Evolutionary conservation across 306 rosid species (phyloP).

Genomic region (Lotus japonicus): DNA sequence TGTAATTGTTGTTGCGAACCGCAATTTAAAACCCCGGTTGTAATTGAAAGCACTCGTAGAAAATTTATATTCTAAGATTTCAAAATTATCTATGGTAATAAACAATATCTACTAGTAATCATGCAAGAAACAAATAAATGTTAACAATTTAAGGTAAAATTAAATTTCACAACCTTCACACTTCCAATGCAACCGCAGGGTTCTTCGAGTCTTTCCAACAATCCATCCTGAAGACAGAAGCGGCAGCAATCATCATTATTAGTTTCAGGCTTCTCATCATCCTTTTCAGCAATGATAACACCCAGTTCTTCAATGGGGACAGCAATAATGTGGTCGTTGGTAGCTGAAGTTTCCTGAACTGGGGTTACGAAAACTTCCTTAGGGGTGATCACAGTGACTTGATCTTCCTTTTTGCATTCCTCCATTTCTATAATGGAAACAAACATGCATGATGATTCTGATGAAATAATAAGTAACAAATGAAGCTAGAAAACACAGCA

Average conservation of each 20-base stretch:
- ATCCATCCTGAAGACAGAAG: constrained; percentile 29
- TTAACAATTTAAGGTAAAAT: background rate
- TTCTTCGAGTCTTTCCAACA: constrained; percentile 11
- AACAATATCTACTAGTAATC: no score
- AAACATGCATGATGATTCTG: no score
- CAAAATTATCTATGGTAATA: no score
- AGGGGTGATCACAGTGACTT: background rate
- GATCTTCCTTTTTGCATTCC: background rate
- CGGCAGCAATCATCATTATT: background rate
- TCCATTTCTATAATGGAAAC: background rate
- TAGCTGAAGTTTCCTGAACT: no score
- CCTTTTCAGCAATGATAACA: background rate
- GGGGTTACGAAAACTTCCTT: background rate
- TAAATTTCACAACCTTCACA: constrained; percentile 14
- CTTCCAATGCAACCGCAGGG: constrained; percentile 35
- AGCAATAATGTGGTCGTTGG: background rate
- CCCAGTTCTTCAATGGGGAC: background rate
- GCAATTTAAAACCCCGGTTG: no score
- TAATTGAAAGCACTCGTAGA: no score
- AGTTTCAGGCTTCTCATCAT: background rate
- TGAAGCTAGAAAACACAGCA: no score
- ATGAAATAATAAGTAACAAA: no score
- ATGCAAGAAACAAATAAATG: background rate
- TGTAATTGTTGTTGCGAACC: no score
- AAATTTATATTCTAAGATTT: no score